Conservation (phyloP, 768 basidiomycete genomes). For the Gelatoporia subvermispora region DNA sequence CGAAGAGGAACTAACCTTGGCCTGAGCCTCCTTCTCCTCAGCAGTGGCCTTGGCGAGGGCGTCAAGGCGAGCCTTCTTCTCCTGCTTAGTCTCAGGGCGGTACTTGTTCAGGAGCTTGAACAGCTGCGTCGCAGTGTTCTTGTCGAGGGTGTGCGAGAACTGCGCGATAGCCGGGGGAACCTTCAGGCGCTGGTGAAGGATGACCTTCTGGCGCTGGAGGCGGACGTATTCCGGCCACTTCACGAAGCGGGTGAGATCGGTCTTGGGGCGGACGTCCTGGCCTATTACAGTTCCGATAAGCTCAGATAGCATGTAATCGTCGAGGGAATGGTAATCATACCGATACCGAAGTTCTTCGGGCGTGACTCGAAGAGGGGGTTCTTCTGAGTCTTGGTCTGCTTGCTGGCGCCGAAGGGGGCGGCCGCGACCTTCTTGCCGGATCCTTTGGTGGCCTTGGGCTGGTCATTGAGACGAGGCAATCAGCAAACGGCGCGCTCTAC, state of each 20-base stretch:
- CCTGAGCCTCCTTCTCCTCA: slow-evolving; percentile 68
- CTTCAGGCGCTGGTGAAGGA: slow-evolving; percentile 96
- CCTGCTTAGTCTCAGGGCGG: slow-evolving; percentile 89
- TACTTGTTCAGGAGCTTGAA: slow-evolving; percentile 99
- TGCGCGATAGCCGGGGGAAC: slow-evolving; percentile 97
- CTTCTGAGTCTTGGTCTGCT: slow-evolving; percentile 68
- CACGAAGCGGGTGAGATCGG: slow-evolving; percentile 94
- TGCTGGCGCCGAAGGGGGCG: slow-evolving; percentile 78
- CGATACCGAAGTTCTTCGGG: slow-evolving; percentile 94
- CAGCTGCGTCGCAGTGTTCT: slow-evolving; percentile 97
- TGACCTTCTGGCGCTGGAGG: slow-evolving; percentile 97
- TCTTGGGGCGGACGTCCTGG: slow-evolving; percentile 86
- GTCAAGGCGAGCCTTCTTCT: slow-evolving; percentile 93
- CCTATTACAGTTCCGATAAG: slow-evolving; percentile 41
- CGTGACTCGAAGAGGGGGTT: slow-evolving; percentile 93
- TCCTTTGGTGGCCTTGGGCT: slow-evolving; percentile 73
- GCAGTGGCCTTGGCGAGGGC: slow-evolving; percentile 73
- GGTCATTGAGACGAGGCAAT: slow-evolving; percentile 83
- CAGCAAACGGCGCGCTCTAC: slow-evolving; percentile 19
- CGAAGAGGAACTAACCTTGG: slow-evolving; percentile 34
- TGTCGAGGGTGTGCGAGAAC: slow-evolving; percentile 96
- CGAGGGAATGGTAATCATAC: slow-evolving; percentile 34
- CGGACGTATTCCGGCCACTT: slow-evolving; percentile 99
- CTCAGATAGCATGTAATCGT: background rate
- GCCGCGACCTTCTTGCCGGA: slow-evolving; percentile 81